Percentiles rank a stretch among this genome's conserved stretches.
Evolutionary conservation across 2,329 filamentous ascomycete genomes (phyloP).

Genomic region (Corniculantispora saksenae): DNA sequence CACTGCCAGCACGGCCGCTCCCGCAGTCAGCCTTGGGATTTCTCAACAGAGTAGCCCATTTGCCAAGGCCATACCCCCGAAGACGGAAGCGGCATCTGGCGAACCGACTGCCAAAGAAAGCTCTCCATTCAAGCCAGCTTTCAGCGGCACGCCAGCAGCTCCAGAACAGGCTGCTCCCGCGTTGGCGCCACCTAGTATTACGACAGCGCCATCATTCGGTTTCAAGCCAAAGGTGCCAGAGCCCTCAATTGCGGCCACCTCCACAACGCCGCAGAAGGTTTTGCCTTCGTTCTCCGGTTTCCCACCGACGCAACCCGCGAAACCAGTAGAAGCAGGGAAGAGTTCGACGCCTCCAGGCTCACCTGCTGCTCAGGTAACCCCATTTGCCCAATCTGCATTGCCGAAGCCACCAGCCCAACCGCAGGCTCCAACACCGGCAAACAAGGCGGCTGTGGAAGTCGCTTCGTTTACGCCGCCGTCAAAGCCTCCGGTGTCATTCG

Average conservation of each 20-base stretch:
- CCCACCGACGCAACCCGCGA: neutral
- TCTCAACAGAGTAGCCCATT: neutral
- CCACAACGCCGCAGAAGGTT: neutral
- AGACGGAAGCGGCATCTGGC: neutral
- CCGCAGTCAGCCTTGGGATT: neutral
- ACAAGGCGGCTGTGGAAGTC: neutral
- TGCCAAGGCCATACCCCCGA: neutral
- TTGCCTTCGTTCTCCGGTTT: neutral
- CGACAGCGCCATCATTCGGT: neutral
- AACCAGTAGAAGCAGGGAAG: neutral
- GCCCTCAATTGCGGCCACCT: neutral
- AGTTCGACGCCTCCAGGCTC: constrained; percentile 11
- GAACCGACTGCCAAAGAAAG: neutral
- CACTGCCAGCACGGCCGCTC: neutral
- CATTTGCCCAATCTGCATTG: constrained; percentile 18
- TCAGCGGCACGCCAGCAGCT: neutral
- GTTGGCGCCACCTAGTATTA: neutral
- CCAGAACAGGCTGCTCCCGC: neutral
- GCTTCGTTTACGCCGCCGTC: neutral
- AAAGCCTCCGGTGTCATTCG: neutral
- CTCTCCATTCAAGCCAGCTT: neutral
- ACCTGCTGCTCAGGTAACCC: constrained; percentile 19
- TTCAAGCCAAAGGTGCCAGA: neutral
- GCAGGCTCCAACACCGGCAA: neutral
- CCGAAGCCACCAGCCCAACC: neutral